Evolutionary conservation across 2,329 filamentous ascomycete genomes (phyloP), one percentile per base, ranked within the genome.

Genomic region (Fusarium sp.): DNA sequence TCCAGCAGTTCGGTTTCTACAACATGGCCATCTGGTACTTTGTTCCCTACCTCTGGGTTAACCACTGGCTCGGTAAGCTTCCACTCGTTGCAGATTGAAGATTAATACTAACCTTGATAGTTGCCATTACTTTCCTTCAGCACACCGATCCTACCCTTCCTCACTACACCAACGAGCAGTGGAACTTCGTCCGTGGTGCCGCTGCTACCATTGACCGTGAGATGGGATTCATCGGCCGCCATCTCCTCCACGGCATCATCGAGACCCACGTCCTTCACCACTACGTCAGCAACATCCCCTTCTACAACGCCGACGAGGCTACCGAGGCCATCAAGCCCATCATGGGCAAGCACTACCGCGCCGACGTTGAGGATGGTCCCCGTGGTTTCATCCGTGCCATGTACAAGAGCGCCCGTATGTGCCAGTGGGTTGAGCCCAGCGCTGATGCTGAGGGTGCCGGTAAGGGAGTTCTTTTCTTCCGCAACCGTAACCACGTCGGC

Each of bases 191-290:
- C 69, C 94, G 95, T 71, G 95, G 95, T 74, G 95, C 95, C 58
- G 94, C 94, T 60, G 94, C 95, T 59, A 98, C 95, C 65, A 97
- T 98, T 75, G 95, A 98, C 77, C 94, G 95, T 74, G 95, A 98
- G 80, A 97, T 97, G 76, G 95, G 95, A 65, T 97, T 97, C 85
- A 90, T 98, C 76, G 95, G 95, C 62, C 93, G 94, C 74, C 86
- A 91, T 73, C 86, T 98, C 64, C 86, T 97, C 79, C 95, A 98
- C 86, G 95, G 94, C 75, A 97, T 98, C 80, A 91, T 97, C 79
- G 95, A 97, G 86, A 97, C 95, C 47, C 95, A 98, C 82, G 95
- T 98, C 62, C 91, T 97, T 63, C 95, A 98, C 86, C 95, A 98
- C 87, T 98, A 97, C 81, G 89, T 98, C 78, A 95, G 91, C 82